These are phyloP conservation scores for Penicillium coprophilum DNA, from an alignment of 495 filamentous ascomycete genomes.

Conservation along the genomic window DNA sequence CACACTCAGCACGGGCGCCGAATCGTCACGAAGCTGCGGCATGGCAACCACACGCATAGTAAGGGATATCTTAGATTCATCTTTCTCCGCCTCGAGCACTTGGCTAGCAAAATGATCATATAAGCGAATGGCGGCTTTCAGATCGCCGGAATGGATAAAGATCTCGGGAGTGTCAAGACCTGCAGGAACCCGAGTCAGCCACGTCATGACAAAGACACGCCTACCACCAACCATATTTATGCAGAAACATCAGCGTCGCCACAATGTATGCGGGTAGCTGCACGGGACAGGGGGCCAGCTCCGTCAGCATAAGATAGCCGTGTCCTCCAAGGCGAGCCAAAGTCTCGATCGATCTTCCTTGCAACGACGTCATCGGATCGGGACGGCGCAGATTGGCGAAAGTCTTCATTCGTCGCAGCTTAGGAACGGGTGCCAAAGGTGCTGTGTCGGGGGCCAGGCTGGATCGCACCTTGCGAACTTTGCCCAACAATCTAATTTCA, in stretches of 20 bases:
- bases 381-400: conserved; percentile 33
- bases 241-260: conserved; percentile 64
- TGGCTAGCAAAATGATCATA: conserved; percentile 43
- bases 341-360: conserved; percentile 60
- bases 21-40: conserved; percentile 21
- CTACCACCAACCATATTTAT: conserved; percentile 58
- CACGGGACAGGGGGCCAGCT: conserved; percentile 63
- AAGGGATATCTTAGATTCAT: conserved; percentile 33
- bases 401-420: conserved; percentile 46
- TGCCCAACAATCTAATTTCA: conserved; percentile 26
- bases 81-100: conserved; percentile 36
- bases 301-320: conserved; percentile 64
- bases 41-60: conserved; percentile 34
- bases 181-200: conserved; percentile 21
- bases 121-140: conserved; percentile 31
- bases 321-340: conserved; percentile 73
- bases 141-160: conserved; percentile 36
- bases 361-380: conserved; percentile 55
- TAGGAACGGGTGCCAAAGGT: conserved; percentile 49
- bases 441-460: conserved; percentile 33
- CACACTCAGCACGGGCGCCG: conserved; percentile 60
- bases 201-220: conserved; percentile 6
- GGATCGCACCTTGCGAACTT: conserved; percentile 39
- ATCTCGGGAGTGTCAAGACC: conserved; percentile 21
- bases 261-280: conserved; percentile 74